Conservation (phyloP, 116 monocot species). For the Iris pallida region DNA sequence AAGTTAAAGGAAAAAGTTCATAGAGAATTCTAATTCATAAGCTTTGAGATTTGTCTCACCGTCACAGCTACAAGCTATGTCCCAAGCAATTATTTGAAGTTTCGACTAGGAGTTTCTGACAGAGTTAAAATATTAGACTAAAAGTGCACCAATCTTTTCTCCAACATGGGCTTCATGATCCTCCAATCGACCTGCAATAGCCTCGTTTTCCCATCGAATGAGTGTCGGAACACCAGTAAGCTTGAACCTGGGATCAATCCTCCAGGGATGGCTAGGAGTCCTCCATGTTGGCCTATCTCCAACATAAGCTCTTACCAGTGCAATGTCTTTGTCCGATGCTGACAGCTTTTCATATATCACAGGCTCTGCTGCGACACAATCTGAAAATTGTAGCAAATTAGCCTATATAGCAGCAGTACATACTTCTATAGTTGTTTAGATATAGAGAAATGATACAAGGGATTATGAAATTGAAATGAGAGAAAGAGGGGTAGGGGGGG, state of each 20-base stretch:
- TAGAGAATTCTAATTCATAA: too few species aligned
- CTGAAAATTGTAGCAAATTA: conserved; percentile 24
- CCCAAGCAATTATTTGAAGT: not conserved
- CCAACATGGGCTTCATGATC: conserved; percentile 60
- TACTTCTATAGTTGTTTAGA: not conserved
- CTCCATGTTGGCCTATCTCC: conserved; percentile 77
- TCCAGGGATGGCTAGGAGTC: conserved; percentile 56
- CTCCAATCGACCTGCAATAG: conserved; percentile 47
- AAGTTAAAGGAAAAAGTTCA: too few species aligned
- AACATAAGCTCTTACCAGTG: conserved; percentile 54
- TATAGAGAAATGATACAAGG: not conserved
- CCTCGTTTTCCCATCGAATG: conserved; percentile 56
- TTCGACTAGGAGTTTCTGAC: not conserved
- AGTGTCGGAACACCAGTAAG: conserved; percentile 75
- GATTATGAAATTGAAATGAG: too few species aligned
- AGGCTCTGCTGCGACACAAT: conserved; percentile 75
- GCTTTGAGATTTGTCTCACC: too few species aligned
- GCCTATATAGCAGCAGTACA: not conserved
- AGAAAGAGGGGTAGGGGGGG: too few species aligned
- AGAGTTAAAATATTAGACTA: conserved; percentile 14
- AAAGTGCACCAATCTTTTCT: conserved; percentile 47
- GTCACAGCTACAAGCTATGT: too few species aligned
- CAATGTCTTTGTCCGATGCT: conserved; percentile 36
- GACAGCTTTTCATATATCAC: conserved; percentile 54
- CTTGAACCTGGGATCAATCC: conserved; percentile 51